These are phyloP conservation scores for Zymoseptoria crescenta DNA, from an alignment of 2,329 filamentous ascomycete species.

Conservation along the genomic window DNA sequence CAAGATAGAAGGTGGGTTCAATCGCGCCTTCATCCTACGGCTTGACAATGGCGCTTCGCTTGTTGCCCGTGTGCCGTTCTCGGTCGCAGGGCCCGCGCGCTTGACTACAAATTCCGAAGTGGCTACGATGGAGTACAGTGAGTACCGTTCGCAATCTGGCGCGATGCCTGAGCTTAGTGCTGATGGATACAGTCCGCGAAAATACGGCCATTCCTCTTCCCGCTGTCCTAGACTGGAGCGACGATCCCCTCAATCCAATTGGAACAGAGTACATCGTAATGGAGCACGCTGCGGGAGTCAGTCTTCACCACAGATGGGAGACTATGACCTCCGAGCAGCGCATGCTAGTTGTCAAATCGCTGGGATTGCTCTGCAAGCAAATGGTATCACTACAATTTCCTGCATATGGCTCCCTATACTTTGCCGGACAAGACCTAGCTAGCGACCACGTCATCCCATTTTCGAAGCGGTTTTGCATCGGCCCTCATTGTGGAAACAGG, in stretches of 20 bases:
- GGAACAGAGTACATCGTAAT: slow-evolving; percentile 25
- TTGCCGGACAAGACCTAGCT: not conserved
- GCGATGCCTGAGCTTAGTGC: not conserved
- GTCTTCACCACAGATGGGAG: not conserved
- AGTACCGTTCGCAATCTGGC: not conserved
- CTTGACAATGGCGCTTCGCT: slow-evolving; percentile 19
- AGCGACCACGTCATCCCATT: not conserved
- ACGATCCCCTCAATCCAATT: slow-evolving; percentile 15
- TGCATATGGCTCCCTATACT: not conserved
- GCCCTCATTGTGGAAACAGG: not conserved
- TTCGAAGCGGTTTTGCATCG: not conserved
- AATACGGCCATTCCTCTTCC: slow-evolving; percentile 16
- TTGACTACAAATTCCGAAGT: slow-evolving; percentile 3
- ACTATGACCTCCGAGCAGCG: not conserved
- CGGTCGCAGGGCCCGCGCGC: slow-evolving; percentile 24
- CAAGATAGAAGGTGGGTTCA: slow-evolving; percentile 22
- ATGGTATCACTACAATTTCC: not conserved
- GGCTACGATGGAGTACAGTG: slow-evolving; percentile 6
- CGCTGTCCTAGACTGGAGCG: slow-evolving; percentile 21
- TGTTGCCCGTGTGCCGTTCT: slow-evolving; percentile 9
- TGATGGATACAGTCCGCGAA: not conserved
- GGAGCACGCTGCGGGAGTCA: slow-evolving; percentile 12
- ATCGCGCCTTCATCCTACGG: slow-evolving; percentile 20
- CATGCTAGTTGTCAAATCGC: not conserved
- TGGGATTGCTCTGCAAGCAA: not conserved